These are phyloP conservation scores for Ceratocystis ficicola DNA, from an alignment of 2,329 filamentous ascomycete species.

Conservation along the genomic window DNA sequence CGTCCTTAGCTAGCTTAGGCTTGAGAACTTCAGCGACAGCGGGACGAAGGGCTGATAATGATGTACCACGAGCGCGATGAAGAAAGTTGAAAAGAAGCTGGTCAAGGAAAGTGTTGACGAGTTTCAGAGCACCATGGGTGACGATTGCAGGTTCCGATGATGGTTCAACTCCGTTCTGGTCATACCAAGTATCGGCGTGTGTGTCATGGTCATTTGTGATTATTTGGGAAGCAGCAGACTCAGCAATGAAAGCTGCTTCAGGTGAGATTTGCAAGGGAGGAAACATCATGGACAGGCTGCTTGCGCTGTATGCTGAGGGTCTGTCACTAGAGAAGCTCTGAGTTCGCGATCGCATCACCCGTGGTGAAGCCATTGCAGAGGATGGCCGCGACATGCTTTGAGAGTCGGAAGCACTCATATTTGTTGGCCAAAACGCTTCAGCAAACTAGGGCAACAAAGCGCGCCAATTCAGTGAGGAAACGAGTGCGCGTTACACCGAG, in stretches of 20 bases:
- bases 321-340: slow-evolving; percentile 61
- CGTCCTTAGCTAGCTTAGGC: slow-evolving; percentile 73
- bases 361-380: slow-evolving; percentile 29
- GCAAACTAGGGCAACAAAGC: background rate
- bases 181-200: slow-evolving; percentile 56
- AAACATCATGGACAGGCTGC: slow-evolving; percentile 46
- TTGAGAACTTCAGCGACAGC: slow-evolving; percentile 81
- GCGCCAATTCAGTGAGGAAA: background rate
- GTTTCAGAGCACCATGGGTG: slow-evolving; percentile 56
- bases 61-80: slow-evolving; percentile 65
- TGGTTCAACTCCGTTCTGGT: slow-evolving; percentile 54
- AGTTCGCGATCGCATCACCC: slow-evolving; percentile 37
- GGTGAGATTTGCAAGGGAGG: slow-evolving; percentile 61
- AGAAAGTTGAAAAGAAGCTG: slow-evolving; percentile 86
- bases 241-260: slow-evolving; percentile 74
- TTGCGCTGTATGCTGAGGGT: slow-evolving; percentile 47
- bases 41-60: slow-evolving; percentile 60
- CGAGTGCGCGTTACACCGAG: background rate
- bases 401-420: slow-evolving; percentile 19
- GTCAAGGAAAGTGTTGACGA: slow-evolving; percentile 88
- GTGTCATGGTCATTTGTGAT: slow-evolving; percentile 78
- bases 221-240: slow-evolving; percentile 78
- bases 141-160: slow-evolving; percentile 59
- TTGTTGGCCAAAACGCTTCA: background rate
- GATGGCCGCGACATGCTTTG: slow-evolving; percentile 28